Evolutionary conservation across 768 basidiomycete genomes (phyloP).

Genomic region (Leccinum boreale): DNA sequence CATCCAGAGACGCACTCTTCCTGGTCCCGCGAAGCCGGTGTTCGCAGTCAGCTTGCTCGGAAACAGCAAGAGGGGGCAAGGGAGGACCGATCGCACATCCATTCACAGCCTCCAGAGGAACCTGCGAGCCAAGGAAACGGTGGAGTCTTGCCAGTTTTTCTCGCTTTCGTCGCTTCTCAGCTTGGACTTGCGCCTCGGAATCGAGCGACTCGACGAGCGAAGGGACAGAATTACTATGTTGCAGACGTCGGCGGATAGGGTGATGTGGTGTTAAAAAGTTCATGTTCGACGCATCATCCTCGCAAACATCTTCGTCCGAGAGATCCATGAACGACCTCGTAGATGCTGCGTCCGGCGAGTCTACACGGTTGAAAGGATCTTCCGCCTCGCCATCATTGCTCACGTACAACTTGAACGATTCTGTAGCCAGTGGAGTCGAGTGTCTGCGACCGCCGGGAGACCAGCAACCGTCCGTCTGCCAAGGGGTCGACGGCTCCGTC

Average conservation of each 20-base stretch:
- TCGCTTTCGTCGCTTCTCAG: slow-evolving; percentile 63
- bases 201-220: slow-evolving; percentile 49
- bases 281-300: slow-evolving; percentile 33
- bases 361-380: slow-evolving; percentile 9
- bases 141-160: slow-evolving; percentile 79
- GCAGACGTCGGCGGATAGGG: slow-evolving; percentile 20
- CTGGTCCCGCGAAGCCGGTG: slow-evolving; percentile 48
- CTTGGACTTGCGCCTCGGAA: slow-evolving; percentile 54
- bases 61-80: slow-evolving; percentile 29
- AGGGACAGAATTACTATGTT: slow-evolving; percentile 39
- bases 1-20: slow-evolving; percentile 42
- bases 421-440: slow-evolving; percentile 53
- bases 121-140: slow-evolving; percentile 80
- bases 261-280: slow-evolving; percentile 28
- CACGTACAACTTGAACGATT: slow-evolving; percentile 35
- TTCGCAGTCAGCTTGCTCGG: slow-evolving; percentile 32
- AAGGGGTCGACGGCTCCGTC: slow-evolving; percentile 27
- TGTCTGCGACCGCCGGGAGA: slow-evolving; percentile 42
- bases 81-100: slow-evolving; percentile 37
- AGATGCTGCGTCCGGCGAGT: slow-evolving; percentile 24
- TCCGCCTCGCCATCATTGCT: slow-evolving; percentile 3
- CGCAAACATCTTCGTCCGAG: slow-evolving; percentile 54
- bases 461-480: slow-evolving; percentile 35
- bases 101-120: slow-evolving; percentile 67
- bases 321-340: slow-evolving; percentile 57